Evolutionary conservation across 2,329 filamentous ascomycete genomes (phyloP), one percentile per base, ranked within the genome.

Genomic region (Nigrograna mackinnonii): DNA sequence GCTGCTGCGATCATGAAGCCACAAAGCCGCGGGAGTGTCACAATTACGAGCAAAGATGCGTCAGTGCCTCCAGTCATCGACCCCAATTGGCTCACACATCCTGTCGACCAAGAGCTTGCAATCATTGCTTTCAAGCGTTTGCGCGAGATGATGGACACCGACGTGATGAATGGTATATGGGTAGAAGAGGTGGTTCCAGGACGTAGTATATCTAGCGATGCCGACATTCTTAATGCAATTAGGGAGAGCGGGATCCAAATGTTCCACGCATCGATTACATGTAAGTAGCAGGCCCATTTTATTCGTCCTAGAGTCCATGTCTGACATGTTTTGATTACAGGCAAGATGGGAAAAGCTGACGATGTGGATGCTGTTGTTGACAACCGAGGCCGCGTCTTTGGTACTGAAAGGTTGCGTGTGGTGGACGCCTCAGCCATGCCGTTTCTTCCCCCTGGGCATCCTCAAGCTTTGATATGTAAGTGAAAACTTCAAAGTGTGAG

Each of bases 361-460:
- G 61, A 70, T 41, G 37, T 44, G 11, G 55, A 50, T 33, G 67
- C 68, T 3, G 65, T 70, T 2, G 53, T 68, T 6, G 67, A 70
- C 47, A 54, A 47, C 7, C 57, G 60, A 33, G 65, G 50, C 6
- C 51, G 55, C 18, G 68, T 71, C 0, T 57, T 62, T 41, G 67
- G 67, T 2, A 60, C 67, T 3, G 31, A 52, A 11, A 48, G 53
- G 4, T 38, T 70, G 42, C 46, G 68, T 22, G 62, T 70, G 4
- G 61, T 70, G 11, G 67, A 71, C 54, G 58, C 62, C 5, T 52
- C 46, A 14, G 49, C 52, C 16, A 61, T 69, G 22, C 49, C 65
- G 0, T 47, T 68, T 6, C 41, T 66, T n/a, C 65, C 65, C 18
- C 67, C 67, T 2, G 67, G 68, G 6, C 65, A 69, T 52, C 62